Conservation (phyloP, 441 rosid genomes). For the Populus hybrid region DNA sequence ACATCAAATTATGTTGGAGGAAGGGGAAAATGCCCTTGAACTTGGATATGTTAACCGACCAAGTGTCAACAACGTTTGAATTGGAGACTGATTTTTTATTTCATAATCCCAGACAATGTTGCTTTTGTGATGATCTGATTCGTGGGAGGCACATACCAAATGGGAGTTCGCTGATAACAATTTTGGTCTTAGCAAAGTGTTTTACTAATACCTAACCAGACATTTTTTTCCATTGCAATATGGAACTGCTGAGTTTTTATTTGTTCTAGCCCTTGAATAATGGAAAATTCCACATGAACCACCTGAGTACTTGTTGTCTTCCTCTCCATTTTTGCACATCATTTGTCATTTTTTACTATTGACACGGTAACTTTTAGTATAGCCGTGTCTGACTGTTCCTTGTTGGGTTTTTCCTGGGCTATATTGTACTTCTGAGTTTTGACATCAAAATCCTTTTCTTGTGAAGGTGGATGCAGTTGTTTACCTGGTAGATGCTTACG, state of each 20-base stretch:
- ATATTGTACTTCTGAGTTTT: background rate
- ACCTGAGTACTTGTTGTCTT: background rate
- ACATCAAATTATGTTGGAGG: background rate
- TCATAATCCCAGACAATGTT: conserved; percentile 33
- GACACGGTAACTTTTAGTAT: background rate
- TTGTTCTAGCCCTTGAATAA: background rate
- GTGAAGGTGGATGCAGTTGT: conserved; percentile 86
- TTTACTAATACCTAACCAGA: conserved; percentile 28
- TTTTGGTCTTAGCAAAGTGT: conserved; percentile 19
- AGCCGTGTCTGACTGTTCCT: too few relatives aligned
- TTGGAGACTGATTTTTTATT: conserved; percentile 10
- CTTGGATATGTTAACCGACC: background rate
- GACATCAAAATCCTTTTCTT: conserved; percentile 1
- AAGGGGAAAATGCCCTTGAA: background rate
- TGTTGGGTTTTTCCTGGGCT: background rate
- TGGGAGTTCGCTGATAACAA: conserved; percentile 30
- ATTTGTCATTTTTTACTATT: background rate
- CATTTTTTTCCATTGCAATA: background rate
- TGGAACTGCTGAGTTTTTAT: background rate
- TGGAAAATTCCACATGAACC: background rate
- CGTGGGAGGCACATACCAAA: conserved; percentile 34
- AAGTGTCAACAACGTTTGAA: background rate
- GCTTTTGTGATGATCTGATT: conserved; percentile 32
- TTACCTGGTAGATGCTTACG: conserved; percentile 80
- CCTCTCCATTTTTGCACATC: background rate